Evolutionary conservation across 805 yeast genomes (phyloP).

Genomic region (Cyberlindnera euphorbiae): DNA sequence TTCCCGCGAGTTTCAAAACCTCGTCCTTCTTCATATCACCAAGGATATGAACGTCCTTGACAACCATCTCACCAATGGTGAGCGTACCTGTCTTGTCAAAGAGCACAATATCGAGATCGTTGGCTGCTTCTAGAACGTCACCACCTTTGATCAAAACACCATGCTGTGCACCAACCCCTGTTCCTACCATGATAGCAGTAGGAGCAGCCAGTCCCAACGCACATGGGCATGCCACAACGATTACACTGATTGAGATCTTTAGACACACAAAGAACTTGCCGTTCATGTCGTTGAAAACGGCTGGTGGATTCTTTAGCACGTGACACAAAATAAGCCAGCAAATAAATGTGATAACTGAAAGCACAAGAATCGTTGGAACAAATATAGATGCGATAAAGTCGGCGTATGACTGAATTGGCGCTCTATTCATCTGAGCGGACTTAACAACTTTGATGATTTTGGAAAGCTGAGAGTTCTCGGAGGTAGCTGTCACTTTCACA

Average conservation of each 20-base stretch:
- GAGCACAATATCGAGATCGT: slow-evolving; percentile 56
- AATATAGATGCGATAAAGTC: slow-evolving; percentile 81
- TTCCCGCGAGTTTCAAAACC: slow-evolving; percentile 48
- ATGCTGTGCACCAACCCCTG: slow-evolving; percentile 88
- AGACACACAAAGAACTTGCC: slow-evolving; percentile 66
- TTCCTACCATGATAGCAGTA: slow-evolving; percentile 98
- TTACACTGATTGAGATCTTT: slow-evolving; percentile 80
- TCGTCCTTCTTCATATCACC: slow-evolving; percentile 9
- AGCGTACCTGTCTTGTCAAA: slow-evolving; percentile 97
- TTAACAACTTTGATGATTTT: slow-evolving; percentile 83
- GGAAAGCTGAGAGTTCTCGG: slow-evolving; percentile 79
- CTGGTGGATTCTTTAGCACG: slow-evolving; percentile 38
- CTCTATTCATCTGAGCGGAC: slow-evolving; percentile 82
- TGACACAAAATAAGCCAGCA: slow-evolving; percentile 49
- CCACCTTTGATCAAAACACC: slow-evolving; percentile 95
- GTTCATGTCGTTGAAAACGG: slow-evolving; percentile 41
- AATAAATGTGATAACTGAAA: slow-evolving; percentile 63
- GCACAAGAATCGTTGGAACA: slow-evolving; percentile 65
- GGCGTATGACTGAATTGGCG: slow-evolving; percentile 88
- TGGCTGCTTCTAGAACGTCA: slow-evolving; percentile 73
- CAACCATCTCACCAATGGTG: slow-evolving; percentile 74
- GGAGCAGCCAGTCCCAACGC: slow-evolving; percentile 97
- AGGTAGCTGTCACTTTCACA: slow-evolving; percentile 64
- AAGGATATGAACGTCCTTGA: slow-evolving; percentile 13
- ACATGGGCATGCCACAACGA: slow-evolving; percentile 98